Conservation (phyloP, 169 alveolate genomes). For the Eimeria nieschulzi region DNA sequence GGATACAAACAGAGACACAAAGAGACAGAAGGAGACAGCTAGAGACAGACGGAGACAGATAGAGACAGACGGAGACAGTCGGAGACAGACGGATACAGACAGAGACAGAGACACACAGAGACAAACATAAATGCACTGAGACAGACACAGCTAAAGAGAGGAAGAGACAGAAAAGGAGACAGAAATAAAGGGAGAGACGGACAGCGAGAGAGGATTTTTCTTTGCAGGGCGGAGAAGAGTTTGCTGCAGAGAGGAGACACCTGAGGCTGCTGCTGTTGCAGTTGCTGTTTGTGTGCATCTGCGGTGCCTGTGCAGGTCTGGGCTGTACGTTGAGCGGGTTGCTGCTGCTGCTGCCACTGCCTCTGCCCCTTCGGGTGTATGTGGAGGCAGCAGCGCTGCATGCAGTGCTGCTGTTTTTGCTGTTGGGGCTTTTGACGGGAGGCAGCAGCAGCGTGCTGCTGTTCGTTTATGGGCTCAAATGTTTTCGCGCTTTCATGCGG, state of each 20-base stretch:
- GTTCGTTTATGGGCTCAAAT: neutral
- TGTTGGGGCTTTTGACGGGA: conserved; percentile 6
- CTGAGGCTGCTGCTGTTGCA: conserved; percentile 2
- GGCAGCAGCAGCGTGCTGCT: conserved; percentile 21
- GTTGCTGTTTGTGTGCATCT: neutral
- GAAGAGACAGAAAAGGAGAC: too few relatives aligned
- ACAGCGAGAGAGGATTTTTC: too few relatives aligned
- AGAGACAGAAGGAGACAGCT: too few relatives aligned
- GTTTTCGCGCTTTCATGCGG: neutral
- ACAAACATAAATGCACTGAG: too few relatives aligned
- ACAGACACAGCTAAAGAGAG: too few relatives aligned
- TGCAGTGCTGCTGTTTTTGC: neutral
- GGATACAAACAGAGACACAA: too few relatives aligned
- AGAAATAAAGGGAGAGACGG: too few relatives aligned
- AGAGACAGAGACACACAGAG: too few relatives aligned
- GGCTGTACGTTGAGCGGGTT: neutral
- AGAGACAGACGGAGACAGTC: too few relatives aligned
- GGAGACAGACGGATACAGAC: too few relatives aligned
- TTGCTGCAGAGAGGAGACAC: neutral
- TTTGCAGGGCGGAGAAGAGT: too few relatives aligned
- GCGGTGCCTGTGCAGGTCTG: neutral
- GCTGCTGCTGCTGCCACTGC: conserved; percentile 7
- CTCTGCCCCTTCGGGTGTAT: neutral
- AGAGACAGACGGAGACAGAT: too few relatives aligned
- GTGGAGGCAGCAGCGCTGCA: conserved; percentile 7